Percentiles rank a stretch among this genome's conserved stretches.
Evolutionary conservation across 2,329 filamentous ascomycete genomes (phyloP).

Genomic region (Ascochyta viciae-villosae): DNA sequence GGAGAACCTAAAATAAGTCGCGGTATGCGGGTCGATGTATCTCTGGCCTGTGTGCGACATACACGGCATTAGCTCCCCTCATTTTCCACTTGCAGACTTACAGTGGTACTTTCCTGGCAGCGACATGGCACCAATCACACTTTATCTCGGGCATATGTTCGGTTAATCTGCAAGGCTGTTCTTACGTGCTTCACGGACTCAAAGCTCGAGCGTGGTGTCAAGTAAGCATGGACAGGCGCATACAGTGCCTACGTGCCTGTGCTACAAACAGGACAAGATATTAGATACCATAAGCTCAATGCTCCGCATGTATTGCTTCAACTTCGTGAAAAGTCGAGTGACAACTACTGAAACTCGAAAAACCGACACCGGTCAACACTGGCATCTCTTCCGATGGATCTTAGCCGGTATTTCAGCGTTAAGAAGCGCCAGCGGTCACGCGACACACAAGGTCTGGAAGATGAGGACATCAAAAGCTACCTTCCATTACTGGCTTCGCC

Average conservation of each 20-base stretch:
- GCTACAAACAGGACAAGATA: not conserved
- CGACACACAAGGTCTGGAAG: not conserved
- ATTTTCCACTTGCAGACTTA: not conserved
- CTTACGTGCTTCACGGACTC: constrained; percentile 8
- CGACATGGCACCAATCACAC: not conserved
- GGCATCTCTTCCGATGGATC: constrained; percentile 21
- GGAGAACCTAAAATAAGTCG: constrained; percentile 10
- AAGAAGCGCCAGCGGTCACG: constrained; percentile 8
- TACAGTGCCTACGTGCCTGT: not conserved
- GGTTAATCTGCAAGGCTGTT: constrained; percentile 5
- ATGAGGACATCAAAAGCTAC: constrained; percentile 13
- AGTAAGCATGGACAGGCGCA: constrained; percentile 1
- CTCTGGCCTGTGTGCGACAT: constrained; percentile 1
- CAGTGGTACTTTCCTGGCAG: not conserved
- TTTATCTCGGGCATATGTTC: not conserved
- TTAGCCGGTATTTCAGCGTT: constrained; percentile 27
- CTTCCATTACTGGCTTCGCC: constrained; percentile 28
- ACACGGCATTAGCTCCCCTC: not conserved
- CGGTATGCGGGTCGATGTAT: constrained; percentile 3
- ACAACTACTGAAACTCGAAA: not conserved
- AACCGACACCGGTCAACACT: not conserved
- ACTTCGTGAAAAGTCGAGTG: not conserved
- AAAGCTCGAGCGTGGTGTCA: not conserved
- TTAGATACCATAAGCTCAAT: constrained; percentile 1
- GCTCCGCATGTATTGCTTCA: not conserved